Percentiles rank a stretch among this genome's conserved stretches.
Conservation (phyloP, 495 filamentous ascomycete species). For the Diplogelasinospora grovesii region DNA sequence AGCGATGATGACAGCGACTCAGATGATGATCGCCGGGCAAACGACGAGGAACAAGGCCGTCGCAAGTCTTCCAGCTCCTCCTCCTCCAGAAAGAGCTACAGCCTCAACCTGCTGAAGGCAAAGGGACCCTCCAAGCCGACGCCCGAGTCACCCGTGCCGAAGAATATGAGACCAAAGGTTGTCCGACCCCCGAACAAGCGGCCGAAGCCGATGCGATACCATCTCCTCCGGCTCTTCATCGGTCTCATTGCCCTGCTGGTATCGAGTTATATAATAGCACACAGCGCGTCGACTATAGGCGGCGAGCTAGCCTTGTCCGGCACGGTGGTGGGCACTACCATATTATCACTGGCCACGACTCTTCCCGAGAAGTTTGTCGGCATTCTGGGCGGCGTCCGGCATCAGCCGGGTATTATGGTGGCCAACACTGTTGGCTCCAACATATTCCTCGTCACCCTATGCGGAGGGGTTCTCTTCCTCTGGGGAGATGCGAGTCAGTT, state of each 20-base stretch:
- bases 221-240: constrained; percentile 40
- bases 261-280: constrained; percentile 42
- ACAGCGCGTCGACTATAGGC: constrained; percentile 32
- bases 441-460: constrained; percentile 48
- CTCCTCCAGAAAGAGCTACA: background rate
- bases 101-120: constrained; percentile 1
- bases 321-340: constrained; percentile 44
- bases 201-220: constrained; percentile 22
- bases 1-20: constrained; percentile 15
- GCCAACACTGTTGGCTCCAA: constrained; percentile 51
- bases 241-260: constrained; percentile 44
- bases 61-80: too few relatives aligned
- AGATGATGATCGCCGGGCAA: constrained; percentile 8
- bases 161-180: constrained; percentile 8
- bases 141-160: background rate
- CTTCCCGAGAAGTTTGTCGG: constrained; percentile 51
- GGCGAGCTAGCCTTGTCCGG: constrained; percentile 36
- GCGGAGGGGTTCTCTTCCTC: constrained; percentile 38
- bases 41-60: constrained; percentile 12
- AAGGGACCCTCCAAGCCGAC: background rate
- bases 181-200: constrained; percentile 1
- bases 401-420: constrained; percentile 44
- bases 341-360: constrained; percentile 52
- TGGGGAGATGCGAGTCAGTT: constrained; percentile 17
- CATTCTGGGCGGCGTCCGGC: constrained; percentile 37